Evolutionary conservation across 805 yeast genomes (phyloP), one percentile per base, ranked within the genome.

Genomic region (Candida verbasci): DNA sequence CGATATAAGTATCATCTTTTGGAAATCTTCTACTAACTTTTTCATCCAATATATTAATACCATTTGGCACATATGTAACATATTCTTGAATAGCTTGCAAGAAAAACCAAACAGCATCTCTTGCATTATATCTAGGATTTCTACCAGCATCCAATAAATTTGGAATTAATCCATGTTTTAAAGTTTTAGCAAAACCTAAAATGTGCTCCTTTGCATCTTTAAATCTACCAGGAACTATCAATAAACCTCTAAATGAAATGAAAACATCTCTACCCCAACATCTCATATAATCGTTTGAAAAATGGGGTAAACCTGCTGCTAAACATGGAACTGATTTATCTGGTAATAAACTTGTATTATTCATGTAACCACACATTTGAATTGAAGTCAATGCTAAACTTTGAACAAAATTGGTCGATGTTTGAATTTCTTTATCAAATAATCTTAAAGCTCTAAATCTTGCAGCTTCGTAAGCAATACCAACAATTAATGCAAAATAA

Each of bases 261-360:
- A 93, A 93, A 1, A 88, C 95, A 60, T 91, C 98, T 53, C 98
- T 75, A 16, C 98, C 98, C 98, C 98, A 91, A 56, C 96, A 87
- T 58, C 98, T 74, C 96, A 91, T 88, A 58, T 84, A 89, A 45
- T 83, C 87, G 40, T 74, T 75, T 54, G 93, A 81, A 62, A 91
- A 91, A 60, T 88, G 97, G 2, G 98, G 98, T 42, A 91, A 70
- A 1, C 97, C 98, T 1, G 98, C 98, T 11, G 97, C 96, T 76
- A 91, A 69, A 28, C 86, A 76, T 2, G 95, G 84, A 11, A 79
- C 73, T 29, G 69, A 62, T 9, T 68, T 62, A 27, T 62, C 64
- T 2, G 97, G 94, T 18, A 70, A 61, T 37, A 93, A 68, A 0
- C 96, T 85, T 0, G 96, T 86, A 17, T 78, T 76, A 31, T 77